Base-by-base conservation (phyloP, 495 filamentous ascomycete species). In the Chlorociboria aeruginascens region DNA sequence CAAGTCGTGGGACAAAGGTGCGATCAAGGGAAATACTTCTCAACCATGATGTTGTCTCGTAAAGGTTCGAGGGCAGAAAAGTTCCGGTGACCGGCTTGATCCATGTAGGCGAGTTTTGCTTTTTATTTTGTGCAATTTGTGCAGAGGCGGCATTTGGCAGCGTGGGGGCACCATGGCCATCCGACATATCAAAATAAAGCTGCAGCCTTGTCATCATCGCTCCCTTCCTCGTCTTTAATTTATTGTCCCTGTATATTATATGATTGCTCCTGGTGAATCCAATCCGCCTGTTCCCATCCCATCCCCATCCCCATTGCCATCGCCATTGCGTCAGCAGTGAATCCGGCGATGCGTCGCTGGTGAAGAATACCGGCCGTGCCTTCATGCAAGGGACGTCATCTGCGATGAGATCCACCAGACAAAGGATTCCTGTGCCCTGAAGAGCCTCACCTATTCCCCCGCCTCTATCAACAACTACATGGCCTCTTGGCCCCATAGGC, bases 401-500 rank as follows among this genome's bases (percentile, higher is more conserved):
- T 7, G 20, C 16, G 44, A 36, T 46, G 37, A 37, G 44, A 14
- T 29, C 40, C 16, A 13, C 12, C 20, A 48, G 40, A n/a, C 32
- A 36, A 34, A 38, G 38, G 7, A 30, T 10, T 7, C n/a, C 11
- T 28, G 6, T 10, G 2, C 44, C 11, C 1, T 25, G 35, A 35
- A 13, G 30, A 44, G 28, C n/a, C 30, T 35, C 32, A 8, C 49
- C 35, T 37, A 31, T 34, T 40, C 49, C n/a, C n/a, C 3, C n/a
- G 9, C 30, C 2, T 41, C 30, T 8, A 17, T 20, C 46, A 25
- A n/a, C 8, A 10, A 12, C 11, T 44, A 6, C 32, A 16, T 7
- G 32, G 17, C 16, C 41, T 51, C 25, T 51, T 51, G 11, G 49
- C 45, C 43, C 40, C 11, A 30, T 40, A 40, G 12, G 45, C 49